Conservation (phyloP, 2,329 filamentous ascomycete genomes). For the Xylaria arbuscula region DNA sequence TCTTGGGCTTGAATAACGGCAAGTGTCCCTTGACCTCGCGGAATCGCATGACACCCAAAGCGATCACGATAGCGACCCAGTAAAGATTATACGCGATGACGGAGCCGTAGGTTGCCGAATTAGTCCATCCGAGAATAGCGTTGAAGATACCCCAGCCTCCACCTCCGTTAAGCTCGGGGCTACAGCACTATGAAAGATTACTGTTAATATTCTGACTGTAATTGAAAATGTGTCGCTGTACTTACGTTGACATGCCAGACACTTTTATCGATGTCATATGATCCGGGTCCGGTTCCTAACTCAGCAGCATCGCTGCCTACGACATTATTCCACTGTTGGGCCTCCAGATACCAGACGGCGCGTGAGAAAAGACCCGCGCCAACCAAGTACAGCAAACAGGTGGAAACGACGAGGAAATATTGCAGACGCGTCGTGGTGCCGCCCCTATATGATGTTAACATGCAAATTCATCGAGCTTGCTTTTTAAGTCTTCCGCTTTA, state of each 20-base stretch:
- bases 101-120: slow-evolving; percentile 87
- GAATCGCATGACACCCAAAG: slow-evolving; percentile 73
- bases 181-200: slow-evolving; percentile 75
- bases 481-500: background rate
- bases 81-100: slow-evolving; percentile 90
- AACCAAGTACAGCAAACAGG: slow-evolving; percentile 85
- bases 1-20: slow-evolving; percentile 53
- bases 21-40: slow-evolving; percentile 68
- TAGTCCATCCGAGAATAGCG: slow-evolving; percentile 85
- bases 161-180: slow-evolving; percentile 75
- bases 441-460: slow-evolving; percentile 54
- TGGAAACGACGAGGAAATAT: slow-evolving; percentile 82
- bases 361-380: slow-evolving; percentile 84
- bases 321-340: slow-evolving; percentile 73
- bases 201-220: slow-evolving; percentile 14
- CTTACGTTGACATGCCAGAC: slow-evolving; percentile 86
- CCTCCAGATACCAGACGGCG: slow-evolving; percentile 79
- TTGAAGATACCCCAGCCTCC: slow-evolving; percentile 91
- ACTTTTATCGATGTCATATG: slow-evolving; percentile 80
- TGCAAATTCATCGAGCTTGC: background rate
- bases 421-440: slow-evolving; percentile 76
- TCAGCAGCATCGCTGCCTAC: slow-evolving; percentile 68
- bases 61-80: slow-evolving; percentile 78
- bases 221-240: slow-evolving; percentile 35
- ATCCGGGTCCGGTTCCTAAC: slow-evolving; percentile 71